Base-by-base conservation (phyloP, 2,329 filamentous ascomycete species). In the Cryphonectria japonica region DNA sequence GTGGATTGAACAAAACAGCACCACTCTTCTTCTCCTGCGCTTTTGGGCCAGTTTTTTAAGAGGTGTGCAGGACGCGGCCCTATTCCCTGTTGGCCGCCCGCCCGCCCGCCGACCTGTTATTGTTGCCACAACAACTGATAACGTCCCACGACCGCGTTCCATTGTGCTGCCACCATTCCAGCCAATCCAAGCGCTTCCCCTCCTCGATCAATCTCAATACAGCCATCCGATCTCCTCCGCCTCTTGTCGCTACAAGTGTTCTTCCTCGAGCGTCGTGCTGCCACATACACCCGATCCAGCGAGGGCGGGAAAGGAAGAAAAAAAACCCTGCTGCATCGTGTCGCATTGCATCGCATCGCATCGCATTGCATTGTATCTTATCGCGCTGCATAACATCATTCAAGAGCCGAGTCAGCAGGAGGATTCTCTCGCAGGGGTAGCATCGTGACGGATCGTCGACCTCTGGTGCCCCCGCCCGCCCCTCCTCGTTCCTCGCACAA, bases 81-180 rank as follows among this genome's bases (percentile, higher is more conserved):
- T 60, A 37, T 41, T 26, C 26, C 37, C 50, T 50, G 29, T 60
- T 60, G 43, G 19, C 37, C 29, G 57, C 32, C 57, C 57, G 61
- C 41, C 9, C 52, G 5, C 1, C 26, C 52, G 3, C 37, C 37
- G 37, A 29, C n/a, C 22, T 22, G n/a, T 50, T n/a, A 19, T 34
- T 41, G 29, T 54, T 37, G 37, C 11, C 62, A 54, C 68, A 71
- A 43, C 69, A 72, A 67, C 39, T 37, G 54, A 67, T 52, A 59
- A 43, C 14, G n/a, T 41, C 50, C 64, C n/a, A 66, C 32, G 34
- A 43, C 32, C 50, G 64, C 50, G 34, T 32, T 66, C 39, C 46
- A 11, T 32, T 66, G n/a, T 66, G 32, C 46, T 66, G 29, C 50
- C 64, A 14, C 8, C 29, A 41, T 37, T 66, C 50, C 50, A 41